Base-by-base conservation (phyloP, 345 rosid genomes). In the Populus simonii region DNA sequence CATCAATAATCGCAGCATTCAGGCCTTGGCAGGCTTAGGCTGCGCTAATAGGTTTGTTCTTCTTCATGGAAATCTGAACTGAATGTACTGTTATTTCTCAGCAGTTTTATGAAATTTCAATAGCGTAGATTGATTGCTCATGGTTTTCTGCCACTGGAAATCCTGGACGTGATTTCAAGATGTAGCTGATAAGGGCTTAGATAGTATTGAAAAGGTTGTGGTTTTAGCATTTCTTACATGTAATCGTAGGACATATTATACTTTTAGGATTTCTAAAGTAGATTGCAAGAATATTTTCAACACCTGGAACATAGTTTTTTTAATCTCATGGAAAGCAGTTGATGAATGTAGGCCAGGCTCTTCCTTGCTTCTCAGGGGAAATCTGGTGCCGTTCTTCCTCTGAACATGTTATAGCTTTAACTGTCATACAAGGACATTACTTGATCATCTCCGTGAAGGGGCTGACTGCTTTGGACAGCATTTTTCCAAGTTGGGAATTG, bases 21-120 rank as follows among this genome's bases (percentile, higher is more conserved):
- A 89, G 78, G 86, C 67, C 8, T 84, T 93, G 91, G 89, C 92
- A 15, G 88, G 89, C 49, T 78, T 91, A 36, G 94, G 98, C 83
- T 71, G 88, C 84, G 91, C 99, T 10, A 91, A 82, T 51, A 96
- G 99, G 99, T 93, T 22, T 63, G 72, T 51, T 74, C 4, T 84
- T 71, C 65, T 36, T 76, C 66, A 33, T 18, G 22, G 6, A 72
- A 72, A 45, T 47, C n/a, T 9, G 38, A 17, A 3, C 71, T 70
- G 7, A 17, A 57, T 66, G 41, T n/a, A 16, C 12, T 75, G 22
- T 80, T 22, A 25, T 22, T 73, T 49, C 10, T 73, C 1, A 59
- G 51, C 7, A 7, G 18, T 29, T 66, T 66, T 31, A 7, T 29
- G 11, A 66, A 18, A 53, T 20, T 33, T 6, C 59, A 17, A 53